Percentiles rank a stretch among this genome's conserved stretches.
phyloP scores from a whole-genome alignment of 352 stramenopile species.

The Paralagenidium karlingii region DNA sequence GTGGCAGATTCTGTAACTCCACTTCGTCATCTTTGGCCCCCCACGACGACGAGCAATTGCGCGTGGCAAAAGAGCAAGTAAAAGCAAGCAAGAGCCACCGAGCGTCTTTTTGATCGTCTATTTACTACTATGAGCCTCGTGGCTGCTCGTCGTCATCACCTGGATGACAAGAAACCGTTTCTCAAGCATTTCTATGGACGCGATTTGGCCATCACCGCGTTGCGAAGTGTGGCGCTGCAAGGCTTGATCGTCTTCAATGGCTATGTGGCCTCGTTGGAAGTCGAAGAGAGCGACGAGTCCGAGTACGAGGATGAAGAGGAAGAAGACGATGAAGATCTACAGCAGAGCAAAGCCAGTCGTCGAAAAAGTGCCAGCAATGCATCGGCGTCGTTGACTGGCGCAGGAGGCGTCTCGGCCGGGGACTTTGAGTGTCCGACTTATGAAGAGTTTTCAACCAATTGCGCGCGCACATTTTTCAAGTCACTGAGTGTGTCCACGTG shows the following conservation, averaged over 20 bases:
- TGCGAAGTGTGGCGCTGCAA: slow-evolving; percentile 48
- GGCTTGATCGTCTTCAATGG: slow-evolving; percentile 63
- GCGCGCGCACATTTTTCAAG: slow-evolving; percentile 53
- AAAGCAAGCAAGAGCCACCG: too few species aligned
- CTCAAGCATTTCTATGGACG: slow-evolving; percentile 72
- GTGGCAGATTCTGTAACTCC: too few species aligned
- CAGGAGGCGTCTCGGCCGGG: too few species aligned
- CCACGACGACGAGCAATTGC: too few species aligned
- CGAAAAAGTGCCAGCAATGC: slow-evolving; percentile 11
- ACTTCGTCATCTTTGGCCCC: too few species aligned
- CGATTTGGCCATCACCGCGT: slow-evolving; percentile 48
- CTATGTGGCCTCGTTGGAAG: slow-evolving; percentile 60
- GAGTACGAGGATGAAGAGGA: slow-evolving; percentile 14
- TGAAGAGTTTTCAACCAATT: slow-evolving; percentile 39
- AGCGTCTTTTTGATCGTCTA: too few species aligned
- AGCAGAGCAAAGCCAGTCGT: slow-evolving; percentile 12
- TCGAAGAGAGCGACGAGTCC: slow-evolving; percentile 31
- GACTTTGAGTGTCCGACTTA: slow-evolving; percentile 36
- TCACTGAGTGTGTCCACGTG: slow-evolving; percentile 74
- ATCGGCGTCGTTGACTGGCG: slow-evolving; percentile 24
- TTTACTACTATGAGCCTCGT: slow-evolving; percentile 53
- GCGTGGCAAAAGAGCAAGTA: too few species aligned
- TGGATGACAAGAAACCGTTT: slow-evolving; percentile 79
- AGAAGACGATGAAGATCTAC: slow-evolving; percentile 25
- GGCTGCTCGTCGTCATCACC: slow-evolving; percentile 46